phyloP scores from a whole-genome alignment of 164 flowering plant species.

The Vitis rotundifolia region DNA sequence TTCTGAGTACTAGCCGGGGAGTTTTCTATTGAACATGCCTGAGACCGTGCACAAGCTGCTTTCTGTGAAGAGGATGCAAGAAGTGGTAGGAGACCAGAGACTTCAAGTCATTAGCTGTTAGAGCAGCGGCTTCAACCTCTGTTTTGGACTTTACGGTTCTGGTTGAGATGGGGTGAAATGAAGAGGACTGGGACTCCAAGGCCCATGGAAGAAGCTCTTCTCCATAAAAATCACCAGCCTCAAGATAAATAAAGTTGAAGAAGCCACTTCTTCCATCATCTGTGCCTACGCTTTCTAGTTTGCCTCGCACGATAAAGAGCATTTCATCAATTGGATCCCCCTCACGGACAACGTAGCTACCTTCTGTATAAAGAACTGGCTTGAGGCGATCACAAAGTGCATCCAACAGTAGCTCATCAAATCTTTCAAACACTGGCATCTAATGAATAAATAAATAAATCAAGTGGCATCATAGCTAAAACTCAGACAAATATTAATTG shows the following conservation, averaged over 20 bases:
- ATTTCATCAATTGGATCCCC: conserved; percentile 5
- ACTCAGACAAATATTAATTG: too few relatives aligned
- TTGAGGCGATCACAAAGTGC: not conserved
- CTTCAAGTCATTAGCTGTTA: conserved; percentile 30
- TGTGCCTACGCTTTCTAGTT: not conserved
- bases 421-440: not conserved
- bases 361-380: not conserved
- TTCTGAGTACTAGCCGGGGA: too few relatives aligned
- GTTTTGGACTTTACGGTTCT: conserved; percentile 24
- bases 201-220: conserved; percentile 12
- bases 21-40: too few relatives aligned
- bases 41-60: too few relatives aligned
- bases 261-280: not conserved
- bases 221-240: conserved; percentile 2
- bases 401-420: not conserved
- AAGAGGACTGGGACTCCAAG: not conserved
- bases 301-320: conserved; percentile 5
- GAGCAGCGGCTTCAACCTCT: conserved; percentile 38
- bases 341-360: not conserved
- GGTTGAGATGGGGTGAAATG: conserved; percentile 16
- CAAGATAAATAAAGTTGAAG: not conserved
- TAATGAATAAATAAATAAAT: not conserved
- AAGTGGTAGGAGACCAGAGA: conserved; percentile 10
- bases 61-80: too few relatives aligned
- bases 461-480: too few relatives aligned